Evolutionary conservation across 345 rosid genomes (phyloP).

Genomic region (Isatis tinctoria): DNA sequence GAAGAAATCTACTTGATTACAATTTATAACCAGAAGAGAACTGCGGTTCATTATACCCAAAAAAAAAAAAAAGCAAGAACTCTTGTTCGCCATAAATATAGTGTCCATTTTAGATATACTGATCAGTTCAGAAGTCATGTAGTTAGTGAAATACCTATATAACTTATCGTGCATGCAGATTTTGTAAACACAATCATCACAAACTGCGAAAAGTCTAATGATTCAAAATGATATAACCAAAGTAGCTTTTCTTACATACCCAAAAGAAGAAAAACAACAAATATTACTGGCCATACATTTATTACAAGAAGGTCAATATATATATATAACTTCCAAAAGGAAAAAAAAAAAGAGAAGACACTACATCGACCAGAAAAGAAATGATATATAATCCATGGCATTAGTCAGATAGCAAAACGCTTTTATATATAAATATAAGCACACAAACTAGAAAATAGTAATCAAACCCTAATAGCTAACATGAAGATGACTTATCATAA

Average conservation of each 20-base stretch:
- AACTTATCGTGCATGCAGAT: background rate
- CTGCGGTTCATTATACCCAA: background rate
- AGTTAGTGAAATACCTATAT: background rate
- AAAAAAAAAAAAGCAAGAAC: background rate
- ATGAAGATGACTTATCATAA: conserved; percentile 9
- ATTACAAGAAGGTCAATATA: conserved; percentile 15
- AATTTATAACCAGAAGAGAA: background rate
- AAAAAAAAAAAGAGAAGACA: background rate
- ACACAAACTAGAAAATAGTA: background rate
- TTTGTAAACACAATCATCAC: conserved; percentile 22
- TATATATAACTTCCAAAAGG: conserved; percentile 7
- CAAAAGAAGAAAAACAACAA: conserved; percentile 8
- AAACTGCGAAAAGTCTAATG: conserved; percentile 10
- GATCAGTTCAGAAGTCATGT: background rate
- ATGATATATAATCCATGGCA: background rate
- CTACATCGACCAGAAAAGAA: background rate
- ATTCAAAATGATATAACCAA: conserved; percentile 25
- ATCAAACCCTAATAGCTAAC: conserved; percentile 17
- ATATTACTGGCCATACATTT: background rate
- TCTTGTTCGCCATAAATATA: conserved; percentile 4
- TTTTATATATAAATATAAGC: conserved; percentile 17
- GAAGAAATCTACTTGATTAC: background rate
- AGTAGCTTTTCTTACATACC: conserved; percentile 24
- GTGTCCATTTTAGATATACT: background rate
- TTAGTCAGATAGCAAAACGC: conserved; percentile 6